These are phyloP conservation scores for Suhomyces bolitotheri DNA, from an alignment of 1,139 yeast genomes.

Conservation along the genomic window DNA sequence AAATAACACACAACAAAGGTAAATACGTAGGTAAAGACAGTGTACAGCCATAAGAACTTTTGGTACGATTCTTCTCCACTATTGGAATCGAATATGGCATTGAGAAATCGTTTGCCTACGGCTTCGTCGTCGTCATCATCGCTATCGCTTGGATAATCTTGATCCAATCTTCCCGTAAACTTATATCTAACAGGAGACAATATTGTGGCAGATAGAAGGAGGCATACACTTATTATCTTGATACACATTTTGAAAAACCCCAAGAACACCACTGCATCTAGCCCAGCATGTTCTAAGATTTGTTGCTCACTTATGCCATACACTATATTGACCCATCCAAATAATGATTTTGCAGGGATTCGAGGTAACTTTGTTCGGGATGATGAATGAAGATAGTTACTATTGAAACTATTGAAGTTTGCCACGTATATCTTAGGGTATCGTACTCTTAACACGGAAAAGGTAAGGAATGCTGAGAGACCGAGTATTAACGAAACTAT, in stretches of 20 bases:
- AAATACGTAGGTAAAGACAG: constrained; percentile 81
- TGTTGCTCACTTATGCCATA: constrained; percentile 69
- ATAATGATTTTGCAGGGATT: constrained; percentile 47
- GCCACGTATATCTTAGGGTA: constrained; percentile 75
- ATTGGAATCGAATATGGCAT: constrained; percentile 1
- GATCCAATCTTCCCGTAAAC: constrained; percentile 68
- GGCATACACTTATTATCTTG: constrained; percentile 55
- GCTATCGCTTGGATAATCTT: constrained; percentile 48
- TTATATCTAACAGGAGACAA: constrained; percentile 74
- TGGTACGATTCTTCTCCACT: constrained; percentile 17
- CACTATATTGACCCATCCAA: constrained; percentile 79
- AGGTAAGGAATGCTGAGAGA: constrained; percentile 58
- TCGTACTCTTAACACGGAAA: constrained; percentile 61
- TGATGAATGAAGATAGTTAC: constrained; percentile 45
- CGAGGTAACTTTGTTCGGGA: constrained; percentile 41
- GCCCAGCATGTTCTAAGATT: constrained; percentile 83
- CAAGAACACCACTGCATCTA: constrained; percentile 87
- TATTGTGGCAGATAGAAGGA: constrained; percentile 62
- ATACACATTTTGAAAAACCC: constrained; percentile 81
- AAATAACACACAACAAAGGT: constrained; percentile 66
- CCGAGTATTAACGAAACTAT: constrained; percentile 67
- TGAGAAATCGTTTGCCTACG: constrained; percentile 1
- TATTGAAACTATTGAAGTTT: constrained; percentile 46
- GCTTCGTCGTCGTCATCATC: constrained; percentile 20
- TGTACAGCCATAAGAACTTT: constrained; percentile 51